These are phyloP conservation scores for Orbilia brochopaga DNA, from an alignment of 2,329 filamentous ascomycete genomes.

Conservation along the genomic window DNA sequence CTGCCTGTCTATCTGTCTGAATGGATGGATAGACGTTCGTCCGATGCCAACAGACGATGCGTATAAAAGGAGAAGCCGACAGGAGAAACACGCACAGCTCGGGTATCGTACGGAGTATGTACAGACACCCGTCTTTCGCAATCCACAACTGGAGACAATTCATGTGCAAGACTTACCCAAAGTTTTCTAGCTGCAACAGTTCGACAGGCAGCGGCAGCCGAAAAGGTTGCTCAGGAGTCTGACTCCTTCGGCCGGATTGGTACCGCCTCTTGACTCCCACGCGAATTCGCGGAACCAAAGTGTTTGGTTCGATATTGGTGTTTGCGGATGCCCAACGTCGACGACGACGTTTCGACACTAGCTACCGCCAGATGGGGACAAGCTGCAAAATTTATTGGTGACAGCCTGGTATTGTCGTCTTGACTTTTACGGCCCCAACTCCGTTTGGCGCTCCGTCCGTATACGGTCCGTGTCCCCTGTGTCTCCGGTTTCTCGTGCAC, in stretches of 20 bases:
- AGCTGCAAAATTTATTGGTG: neutral
- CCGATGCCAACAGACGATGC: conserved; percentile 21
- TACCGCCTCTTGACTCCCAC: neutral
- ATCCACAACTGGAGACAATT: conserved; percentile 18
- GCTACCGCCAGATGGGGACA: neutral
- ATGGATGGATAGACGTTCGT: too few species aligned
- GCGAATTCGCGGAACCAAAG: neutral
- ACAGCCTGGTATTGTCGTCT: neutral
- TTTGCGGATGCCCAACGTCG: neutral
- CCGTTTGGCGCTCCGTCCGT: conserved; percentile 4
- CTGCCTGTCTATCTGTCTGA: too few species aligned
- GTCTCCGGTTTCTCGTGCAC: neutral
- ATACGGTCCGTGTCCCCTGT: conserved; percentile 1
- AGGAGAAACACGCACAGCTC: conserved; percentile 22
- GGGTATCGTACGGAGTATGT: conserved; percentile 14
- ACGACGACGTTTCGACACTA: neutral
- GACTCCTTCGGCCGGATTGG: neutral
- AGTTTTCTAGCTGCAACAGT: neutral
- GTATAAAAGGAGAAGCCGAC: conserved; percentile 51
- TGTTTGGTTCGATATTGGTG: neutral
- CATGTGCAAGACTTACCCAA: conserved; percentile 26
- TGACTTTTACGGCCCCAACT: neutral
- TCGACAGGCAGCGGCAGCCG: neutral
- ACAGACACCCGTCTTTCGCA: conserved; percentile 12
- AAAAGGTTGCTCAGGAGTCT: neutral